These are phyloP conservation scores for Cicer bijugum DNA, from an alignment of 306 rosid genomes.

Conservation along the genomic window DNA sequence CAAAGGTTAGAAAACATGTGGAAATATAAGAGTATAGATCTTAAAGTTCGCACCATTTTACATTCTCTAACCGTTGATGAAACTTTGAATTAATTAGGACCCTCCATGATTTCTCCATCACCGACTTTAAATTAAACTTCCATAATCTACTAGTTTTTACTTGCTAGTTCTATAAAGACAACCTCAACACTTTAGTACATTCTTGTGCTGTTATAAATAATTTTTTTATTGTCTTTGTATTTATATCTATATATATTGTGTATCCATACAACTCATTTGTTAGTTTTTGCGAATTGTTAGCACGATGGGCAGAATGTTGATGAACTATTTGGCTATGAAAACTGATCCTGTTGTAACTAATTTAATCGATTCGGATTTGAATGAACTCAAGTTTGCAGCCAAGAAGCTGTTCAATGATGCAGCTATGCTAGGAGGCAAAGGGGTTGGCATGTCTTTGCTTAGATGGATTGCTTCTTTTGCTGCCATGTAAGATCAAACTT, in stretches of 20 bases:
- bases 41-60: constrained; percentile 42
- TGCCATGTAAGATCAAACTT: constrained; percentile 61
- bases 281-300: not conserved
- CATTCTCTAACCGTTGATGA: constrained; percentile 43
- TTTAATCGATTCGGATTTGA: constrained; percentile 56
- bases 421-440: constrained; percentile 54
- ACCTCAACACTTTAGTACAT: constrained; percentile 9
- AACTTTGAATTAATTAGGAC: constrained; percentile 25
- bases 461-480: constrained; percentile 70
- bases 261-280: not conserved
- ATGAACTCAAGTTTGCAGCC: constrained; percentile 54
- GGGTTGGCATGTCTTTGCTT: constrained; percentile 55
- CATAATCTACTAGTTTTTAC: not conserved
- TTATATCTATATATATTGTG: not conserved
- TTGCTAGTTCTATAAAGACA: constrained; percentile 1
- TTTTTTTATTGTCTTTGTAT: not conserved
- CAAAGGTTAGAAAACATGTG: constrained; percentile 16
- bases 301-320: constrained; percentile 41
- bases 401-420: constrained; percentile 59
- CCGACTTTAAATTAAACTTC: not conserved
- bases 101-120: not conserved
- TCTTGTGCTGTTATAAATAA: not conserved
- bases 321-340: constrained; percentile 51
- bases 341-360: constrained; percentile 47
- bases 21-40: constrained; percentile 41